Conservation (phyloP, 75 land plant genomes). For the Cunninghamia lanceolata region DNA sequence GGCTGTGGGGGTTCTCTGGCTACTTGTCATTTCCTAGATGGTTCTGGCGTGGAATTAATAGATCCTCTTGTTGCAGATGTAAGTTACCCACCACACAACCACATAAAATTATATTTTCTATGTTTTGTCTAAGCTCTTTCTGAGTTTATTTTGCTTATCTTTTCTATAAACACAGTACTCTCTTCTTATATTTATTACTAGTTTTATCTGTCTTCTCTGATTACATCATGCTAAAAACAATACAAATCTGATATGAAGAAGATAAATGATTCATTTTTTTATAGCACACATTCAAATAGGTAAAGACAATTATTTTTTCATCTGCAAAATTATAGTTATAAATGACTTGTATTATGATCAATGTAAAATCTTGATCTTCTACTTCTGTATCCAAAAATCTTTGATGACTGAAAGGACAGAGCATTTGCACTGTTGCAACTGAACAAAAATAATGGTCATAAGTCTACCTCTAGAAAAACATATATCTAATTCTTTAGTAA, state of each 20-base stretch:
- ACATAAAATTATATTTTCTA: background rate
- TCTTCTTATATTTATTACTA: background rate
- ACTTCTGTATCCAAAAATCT: background rate
- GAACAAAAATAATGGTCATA: background rate
- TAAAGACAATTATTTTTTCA: background rate
- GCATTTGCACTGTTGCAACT: background rate
- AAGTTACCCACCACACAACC: constrained; percentile 13
- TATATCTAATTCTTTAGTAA: background rate
- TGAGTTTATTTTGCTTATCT: background rate
- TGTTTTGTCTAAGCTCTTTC: background rate
- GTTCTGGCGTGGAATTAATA: constrained; percentile 72
- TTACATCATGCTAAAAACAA: background rate
- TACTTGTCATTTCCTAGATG: constrained; percentile 73
- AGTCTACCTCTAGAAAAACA: background rate
- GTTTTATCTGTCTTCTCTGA: background rate
- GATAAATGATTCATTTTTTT: background rate
- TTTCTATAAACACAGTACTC: background rate
- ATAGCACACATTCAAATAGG: too few species aligned
- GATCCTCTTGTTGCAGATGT: constrained; percentile 88
- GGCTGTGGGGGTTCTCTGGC: constrained; percentile 86
- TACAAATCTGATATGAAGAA: background rate
- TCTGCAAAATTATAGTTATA: background rate
- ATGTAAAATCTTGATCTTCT: background rate
- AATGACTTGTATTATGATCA: background rate
- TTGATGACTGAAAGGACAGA: background rate